Base-by-base conservation (phyloP, 2,329 filamentous ascomycete genomes). In the Cryphonectria nitschkei region DNA sequence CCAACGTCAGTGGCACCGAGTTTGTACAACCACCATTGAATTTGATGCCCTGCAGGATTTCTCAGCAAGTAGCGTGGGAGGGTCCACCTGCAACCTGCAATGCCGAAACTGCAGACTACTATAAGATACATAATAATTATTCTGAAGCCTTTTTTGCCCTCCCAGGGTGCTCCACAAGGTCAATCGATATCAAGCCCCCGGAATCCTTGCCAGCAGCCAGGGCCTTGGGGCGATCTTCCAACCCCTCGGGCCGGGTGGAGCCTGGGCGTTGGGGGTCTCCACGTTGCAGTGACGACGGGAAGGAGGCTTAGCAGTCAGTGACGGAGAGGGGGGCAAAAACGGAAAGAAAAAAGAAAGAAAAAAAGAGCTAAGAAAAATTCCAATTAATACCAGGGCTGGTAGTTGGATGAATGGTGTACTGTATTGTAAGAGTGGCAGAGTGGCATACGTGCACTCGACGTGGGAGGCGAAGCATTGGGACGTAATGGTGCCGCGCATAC, bases 231-330 rank as follows among this genome's bases (percentile, higher is more conserved):
- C 61, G 61, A 64, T 64, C 61, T 19, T 16, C 61, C 61, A 29
- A n/a, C n/a, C 19, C n/a, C 61, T 64, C 61, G 61, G 61, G 39
- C 37, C 61, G 61, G 61, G 61, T 64, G 61, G 61, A 29, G 58
- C 58, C 19, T 32, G 4, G 11, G 34, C 58, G 32, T 22, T 58
- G 13, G 54, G 26, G 13, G 26, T 19, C 22, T 58, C 54, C 54
- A 58, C 26, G 26, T 32, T 8, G 54, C 54, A 58, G 54, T 58
- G 54, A 58, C 54, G 54, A 58, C 29, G 29, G 54, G 54, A 58
- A 19, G 54, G 54, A 58, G 54, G 54, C 54, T 58, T 9, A 58
- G 54, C 54, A 26, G 4, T 32, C 16, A 19, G 43, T 16, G 19
- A 50, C 2, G 43, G 19, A 7, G 43, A 50, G 16, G 22, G 43